Percentiles rank a stretch among this genome's conserved stretches.
Evolutionary conservation across 2,329 filamentous ascomycete genomes (phyloP).

Genomic region (Blastomyces parvus): DNA sequence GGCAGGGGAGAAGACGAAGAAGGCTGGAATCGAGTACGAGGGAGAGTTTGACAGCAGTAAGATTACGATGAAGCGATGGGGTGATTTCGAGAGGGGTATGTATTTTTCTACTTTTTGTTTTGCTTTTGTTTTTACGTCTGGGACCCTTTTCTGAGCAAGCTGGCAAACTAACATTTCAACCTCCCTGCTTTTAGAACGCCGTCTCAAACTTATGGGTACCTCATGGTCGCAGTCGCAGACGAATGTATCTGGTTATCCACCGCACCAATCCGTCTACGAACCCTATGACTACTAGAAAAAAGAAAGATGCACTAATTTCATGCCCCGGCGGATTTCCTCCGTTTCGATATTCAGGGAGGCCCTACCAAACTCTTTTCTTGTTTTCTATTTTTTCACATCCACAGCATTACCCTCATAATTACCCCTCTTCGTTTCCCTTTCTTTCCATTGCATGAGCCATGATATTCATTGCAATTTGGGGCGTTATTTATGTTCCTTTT

Average conservation of each 20-base stretch:
- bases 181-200: constrained; percentile 26
- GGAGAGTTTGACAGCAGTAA: constrained; percentile 97
- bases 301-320: neutral
- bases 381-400: neutral
- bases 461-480: constrained; percentile 7
- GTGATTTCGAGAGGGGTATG: constrained; percentile 77
- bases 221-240: constrained; percentile 22
- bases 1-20: constrained; percentile 78
- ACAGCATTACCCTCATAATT: neutral
- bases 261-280: constrained; percentile 26
- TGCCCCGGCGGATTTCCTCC: neutral
- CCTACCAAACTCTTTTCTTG: neutral
- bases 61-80: constrained; percentile 99
- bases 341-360: neutral
- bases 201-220: constrained; percentile 22
- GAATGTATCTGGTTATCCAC: constrained; percentile 21
- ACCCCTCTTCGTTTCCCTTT: constrained; percentile 6
- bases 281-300: constrained; percentile 29
- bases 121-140: neutral
- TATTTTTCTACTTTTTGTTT: neutral
- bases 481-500: constrained; percentile 2
- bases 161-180: constrained; percentile 12
- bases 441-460: constrained; percentile 4
- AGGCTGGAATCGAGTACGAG: constrained; percentile 75
- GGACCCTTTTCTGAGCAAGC: neutral